A percentile compares a stretch with the other conserved stretches of the same genome.
phyloP scores from a whole-genome alignment of 441 rosid species.

The Gossypium davidsonii region DNA sequence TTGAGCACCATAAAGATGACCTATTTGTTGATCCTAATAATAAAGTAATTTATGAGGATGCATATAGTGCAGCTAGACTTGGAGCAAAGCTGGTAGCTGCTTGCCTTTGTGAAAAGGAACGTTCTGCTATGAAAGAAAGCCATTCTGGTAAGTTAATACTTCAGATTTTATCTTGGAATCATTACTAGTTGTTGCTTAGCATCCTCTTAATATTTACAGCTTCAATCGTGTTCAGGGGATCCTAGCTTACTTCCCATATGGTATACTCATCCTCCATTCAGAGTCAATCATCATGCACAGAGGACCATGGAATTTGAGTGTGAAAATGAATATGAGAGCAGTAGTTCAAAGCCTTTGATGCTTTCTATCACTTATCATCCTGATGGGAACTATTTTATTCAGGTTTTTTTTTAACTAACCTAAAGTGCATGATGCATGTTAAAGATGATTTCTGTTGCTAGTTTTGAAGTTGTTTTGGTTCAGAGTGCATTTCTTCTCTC shows the following conservation, averaged over 20 bases:
- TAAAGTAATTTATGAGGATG: conserved; percentile 36
- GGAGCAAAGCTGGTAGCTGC: conserved; percentile 69
- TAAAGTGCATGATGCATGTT: conserved; percentile 7
- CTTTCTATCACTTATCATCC: conserved; percentile 42
- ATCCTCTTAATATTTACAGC: conserved; percentile 16
- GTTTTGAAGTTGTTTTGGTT: conserved; percentile 10
- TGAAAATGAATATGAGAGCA: conserved; percentile 51
- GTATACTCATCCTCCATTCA: conserved; percentile 77
- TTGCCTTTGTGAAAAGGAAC: conserved; percentile 58
- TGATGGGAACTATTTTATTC: conserved; percentile 60
- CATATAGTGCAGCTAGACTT: conserved; percentile 41
- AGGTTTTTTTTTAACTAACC: conserved; percentile 37
- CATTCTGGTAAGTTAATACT: conserved; percentile 44
- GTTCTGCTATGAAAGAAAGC: conserved; percentile 33
- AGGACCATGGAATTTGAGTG: conserved; percentile 64
- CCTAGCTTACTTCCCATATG: conserved; percentile 48
- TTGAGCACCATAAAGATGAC: conserved; percentile 70
- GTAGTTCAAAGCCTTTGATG: conserved; percentile 37
- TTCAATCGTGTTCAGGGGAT: conserved; percentile 42
- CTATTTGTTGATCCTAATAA: conserved; percentile 61
- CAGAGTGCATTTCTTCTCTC: background rate
- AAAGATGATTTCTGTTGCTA: conserved; percentile 16
- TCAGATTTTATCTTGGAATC: conserved; percentile 20
- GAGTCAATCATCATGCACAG: conserved; percentile 66
- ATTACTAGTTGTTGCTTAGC: conserved; percentile 7